Evolutionary conservation across 495 filamentous ascomycete genomes (phyloP), one percentile per base, ranked within the genome.

Genomic region (Lophiotrema nucula): DNA sequence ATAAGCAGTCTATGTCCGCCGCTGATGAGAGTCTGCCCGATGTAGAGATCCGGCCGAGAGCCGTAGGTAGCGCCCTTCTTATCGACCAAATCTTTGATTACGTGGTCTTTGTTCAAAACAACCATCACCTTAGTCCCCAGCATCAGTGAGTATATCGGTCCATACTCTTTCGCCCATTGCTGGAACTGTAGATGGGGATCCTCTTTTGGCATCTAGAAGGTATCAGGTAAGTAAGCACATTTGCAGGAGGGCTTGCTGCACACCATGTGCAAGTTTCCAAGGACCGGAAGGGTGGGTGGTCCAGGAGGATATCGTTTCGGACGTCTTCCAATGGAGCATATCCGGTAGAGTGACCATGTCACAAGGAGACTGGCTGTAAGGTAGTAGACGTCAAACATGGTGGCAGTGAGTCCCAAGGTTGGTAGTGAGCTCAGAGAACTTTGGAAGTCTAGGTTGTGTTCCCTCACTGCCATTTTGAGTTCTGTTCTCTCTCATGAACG

Each of bases 91-190:
- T 73, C 73, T 28, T 75, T 72, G 26, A 74, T 60, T 15, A 67
- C 53, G 47, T 72, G 64, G 16, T 58, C 65, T 4, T 60, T 65
- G 0, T 39, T 53, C 3, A 63, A 39, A 12, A 77, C 67, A 26
- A 73, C 60, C 58, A 70, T 56, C 28, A 64, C 54, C 16, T 62
- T 45, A 1, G 55, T 51, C 3, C 67, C 67, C 3, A 57, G 55
- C 10, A 75, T 66, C 21, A 67, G 58, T 4, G 68, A 55, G 62
- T 70, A 73, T 11, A 76, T 55, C 5, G 70, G 70, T 2, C 74
- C 75, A 62, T 73, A 76, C 47, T 69, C 39, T 18, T 74, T 44
- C 1, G 69, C 57, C 75, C 75, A 77, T 48, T 67, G 53, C 26
- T 67, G 60, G 62, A 77, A 74, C 39, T 74, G 67, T 21, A 75